Base-by-base conservation (phyloP, 495 filamentous ascomycete species). In the Hypoxylon crocopeplum region DNA sequence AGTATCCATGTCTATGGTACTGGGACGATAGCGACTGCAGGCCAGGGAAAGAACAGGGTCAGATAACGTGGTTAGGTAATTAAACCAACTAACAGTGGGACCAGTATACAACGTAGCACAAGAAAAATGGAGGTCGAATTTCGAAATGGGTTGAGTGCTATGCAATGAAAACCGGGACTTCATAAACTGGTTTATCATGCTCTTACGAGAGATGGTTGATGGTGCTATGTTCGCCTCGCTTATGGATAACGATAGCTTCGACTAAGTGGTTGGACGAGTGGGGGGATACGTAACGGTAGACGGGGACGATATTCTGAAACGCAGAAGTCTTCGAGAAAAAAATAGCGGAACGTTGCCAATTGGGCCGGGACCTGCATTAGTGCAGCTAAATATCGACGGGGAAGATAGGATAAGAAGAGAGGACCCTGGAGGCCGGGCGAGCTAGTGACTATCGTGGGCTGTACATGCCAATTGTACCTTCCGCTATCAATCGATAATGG, bases 331-430 rank as follows among this genome's bases (percentile, higher is more conserved):
- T 64, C 61, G 55, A 64, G 61, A 64, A 64, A 53, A 34, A 53
- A 34, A 34, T 46, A 56, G 50, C 61, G 61, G 61, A 64, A 64
- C 50, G 39, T 48, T 59, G 61, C 61, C 61, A 64, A 64, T 64
- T 64, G 61, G 61, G 25, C 55, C 61, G 55, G 61, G 60, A 53
- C 55, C 61, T 64, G 61, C 61, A 64, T 55, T 64, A 59, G 61
- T 53, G 61, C 46, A 38, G 37, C 49, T 17, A 56, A 59, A 46
- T 64, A 64, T 55, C 55, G 55, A 51, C 61, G 61, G 61, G 61
- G 61, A 64, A 64, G 38, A 48, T 29, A 53, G 54, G 44, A 50
- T 44, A 25, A 16, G n/a, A n/a, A n/a, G n/a, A n/a, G 13, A 20
- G 13, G 1, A 20, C 32, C 30, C 30, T 36, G 6, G 30, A 36